Conservation (phyloP, 202 grass and related monocot genomes). For the Brachypodium distachyon region DNA sequence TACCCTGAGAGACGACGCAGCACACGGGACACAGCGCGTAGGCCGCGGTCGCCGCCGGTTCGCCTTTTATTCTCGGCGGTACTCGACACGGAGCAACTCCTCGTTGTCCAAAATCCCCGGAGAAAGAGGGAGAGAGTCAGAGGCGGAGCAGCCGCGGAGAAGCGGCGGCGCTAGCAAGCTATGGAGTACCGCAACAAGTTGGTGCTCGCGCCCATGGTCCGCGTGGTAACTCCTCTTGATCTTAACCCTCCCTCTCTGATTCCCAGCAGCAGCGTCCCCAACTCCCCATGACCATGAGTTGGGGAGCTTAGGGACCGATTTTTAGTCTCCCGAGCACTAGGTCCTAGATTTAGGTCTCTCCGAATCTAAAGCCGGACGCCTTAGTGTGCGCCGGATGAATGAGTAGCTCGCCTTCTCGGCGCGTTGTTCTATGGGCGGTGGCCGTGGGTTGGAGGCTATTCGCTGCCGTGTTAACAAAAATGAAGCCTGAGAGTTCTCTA, state of each 20-base stretch:
- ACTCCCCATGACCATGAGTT: too few relatives aligned
- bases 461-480: neutral
- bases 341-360: neutral
- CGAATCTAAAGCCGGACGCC: neutral
- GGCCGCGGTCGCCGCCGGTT: conserved; percentile 8
- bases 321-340: neutral
- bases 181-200: conserved; percentile 87
- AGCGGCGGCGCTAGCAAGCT: neutral
- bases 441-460: neutral
- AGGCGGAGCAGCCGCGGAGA: neutral
- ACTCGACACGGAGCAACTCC: neutral
- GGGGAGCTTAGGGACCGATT: neutral
- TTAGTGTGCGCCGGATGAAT: neutral
- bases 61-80: neutral
- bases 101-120: conserved; percentile 16
- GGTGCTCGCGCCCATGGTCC: conserved; percentile 90
- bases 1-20: neutral
- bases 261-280: neutral
- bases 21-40: neutral
- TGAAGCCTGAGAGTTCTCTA: neutral
- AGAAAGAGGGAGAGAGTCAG: neutral
- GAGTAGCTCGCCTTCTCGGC: neutral
- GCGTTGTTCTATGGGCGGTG: neutral
- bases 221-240: conserved; percentile 56
- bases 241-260: neutral